Evolutionary conservation across 164 flowering plant genomes (phyloP).

Genomic region (Magnolia sinica): DNA sequence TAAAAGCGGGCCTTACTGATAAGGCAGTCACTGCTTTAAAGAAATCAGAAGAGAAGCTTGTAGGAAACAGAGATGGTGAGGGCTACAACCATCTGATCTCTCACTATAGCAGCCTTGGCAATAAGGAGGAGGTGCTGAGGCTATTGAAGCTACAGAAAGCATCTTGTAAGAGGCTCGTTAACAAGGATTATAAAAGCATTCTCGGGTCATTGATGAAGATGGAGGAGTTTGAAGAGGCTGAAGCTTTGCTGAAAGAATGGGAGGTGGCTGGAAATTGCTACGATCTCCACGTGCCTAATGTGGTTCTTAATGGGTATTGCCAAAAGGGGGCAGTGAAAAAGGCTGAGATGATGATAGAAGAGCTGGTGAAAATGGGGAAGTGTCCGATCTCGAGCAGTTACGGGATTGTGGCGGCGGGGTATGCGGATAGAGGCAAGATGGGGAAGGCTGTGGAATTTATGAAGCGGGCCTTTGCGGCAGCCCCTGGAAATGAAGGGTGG

Average conservation of each 20-base stretch:
- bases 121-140: conserved; percentile 30
- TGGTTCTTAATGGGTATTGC: conserved; percentile 39
- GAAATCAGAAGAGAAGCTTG: conserved; percentile 24
- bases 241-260: conserved; percentile 45
- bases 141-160: conserved; percentile 36
- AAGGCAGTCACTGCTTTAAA: conserved; percentile 29
- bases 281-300: conserved; percentile 40
- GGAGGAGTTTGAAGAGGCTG: conserved; percentile 45
- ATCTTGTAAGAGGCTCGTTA: conserved; percentile 15
- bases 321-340: conserved; percentile 33
- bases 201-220: conserved; percentile 37
- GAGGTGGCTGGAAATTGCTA: conserved; percentile 18
- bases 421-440: conserved; percentile 22
- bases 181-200: conserved; percentile 30
- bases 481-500: conserved; percentile 19
- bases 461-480: conserved; percentile 30
- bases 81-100: conserved; percentile 23
- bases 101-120: conserved; percentile 34
- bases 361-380: conserved; percentile 27
- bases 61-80: conserved; percentile 1
- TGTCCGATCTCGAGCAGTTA: conserved; percentile 27
- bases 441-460: conserved; percentile 38
- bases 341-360: conserved; percentile 36
- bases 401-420: conserved; percentile 32
- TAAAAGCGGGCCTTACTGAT: conserved; percentile 32